Percentiles rank a stretch among this genome's conserved stretches.
Evolutionary conservation across 2,329 filamentous ascomycete genomes (phyloP).

Genomic region (Monosporascus sp.): DNA sequence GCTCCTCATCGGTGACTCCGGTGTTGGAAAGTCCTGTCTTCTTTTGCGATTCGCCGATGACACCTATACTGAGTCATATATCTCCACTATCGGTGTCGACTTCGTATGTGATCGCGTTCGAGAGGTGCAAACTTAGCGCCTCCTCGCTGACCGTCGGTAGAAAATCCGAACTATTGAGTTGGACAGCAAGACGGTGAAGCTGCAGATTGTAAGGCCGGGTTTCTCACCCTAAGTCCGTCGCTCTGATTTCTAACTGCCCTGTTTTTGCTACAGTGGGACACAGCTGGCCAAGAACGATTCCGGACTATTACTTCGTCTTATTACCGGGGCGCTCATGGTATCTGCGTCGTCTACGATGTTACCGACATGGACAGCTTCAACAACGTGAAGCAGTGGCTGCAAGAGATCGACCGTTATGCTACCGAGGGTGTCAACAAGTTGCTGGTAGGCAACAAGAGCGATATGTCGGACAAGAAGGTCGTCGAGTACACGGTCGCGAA

Average conservation of each 20-base stretch:
- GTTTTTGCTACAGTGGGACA: slow-evolving; percentile 74
- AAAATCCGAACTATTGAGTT: slow-evolving; percentile 99
- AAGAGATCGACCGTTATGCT: slow-evolving; percentile 98
- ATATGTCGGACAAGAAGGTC: slow-evolving; percentile 99
- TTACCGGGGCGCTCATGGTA: slow-evolving; percentile 97
- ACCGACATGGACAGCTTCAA: slow-evolving; percentile 99
- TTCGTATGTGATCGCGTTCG: slow-evolving; percentile 64
- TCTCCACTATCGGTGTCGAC: slow-evolving; percentile 98
- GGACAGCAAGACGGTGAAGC: slow-evolving; percentile 98
- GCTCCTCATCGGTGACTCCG: slow-evolving; percentile 99
- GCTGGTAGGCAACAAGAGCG: slow-evolving; percentile 98
- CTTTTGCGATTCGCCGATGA: slow-evolving; percentile 97
- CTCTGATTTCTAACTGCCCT: slow-evolving; percentile 19
- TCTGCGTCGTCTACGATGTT: slow-evolving; percentile 99
- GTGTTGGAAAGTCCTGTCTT: slow-evolving; percentile 99
- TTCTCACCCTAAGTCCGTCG: neutral
- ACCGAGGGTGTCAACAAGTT: slow-evolving; percentile 99
- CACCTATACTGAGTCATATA: slow-evolving; percentile 99
- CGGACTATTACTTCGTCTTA: slow-evolving; percentile 99
- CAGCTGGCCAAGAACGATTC: slow-evolving; percentile 98
- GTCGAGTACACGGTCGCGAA: slow-evolving; percentile 99
- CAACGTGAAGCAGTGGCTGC: slow-evolving; percentile 99
- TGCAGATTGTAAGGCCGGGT: slow-evolving; percentile 78
- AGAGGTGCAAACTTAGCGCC: neutral
- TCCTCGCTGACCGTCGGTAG: slow-evolving; percentile 43